Base-by-base conservation (phyloP, 73 alveolate genomes). In the Paramecium caudatum region DNA sequence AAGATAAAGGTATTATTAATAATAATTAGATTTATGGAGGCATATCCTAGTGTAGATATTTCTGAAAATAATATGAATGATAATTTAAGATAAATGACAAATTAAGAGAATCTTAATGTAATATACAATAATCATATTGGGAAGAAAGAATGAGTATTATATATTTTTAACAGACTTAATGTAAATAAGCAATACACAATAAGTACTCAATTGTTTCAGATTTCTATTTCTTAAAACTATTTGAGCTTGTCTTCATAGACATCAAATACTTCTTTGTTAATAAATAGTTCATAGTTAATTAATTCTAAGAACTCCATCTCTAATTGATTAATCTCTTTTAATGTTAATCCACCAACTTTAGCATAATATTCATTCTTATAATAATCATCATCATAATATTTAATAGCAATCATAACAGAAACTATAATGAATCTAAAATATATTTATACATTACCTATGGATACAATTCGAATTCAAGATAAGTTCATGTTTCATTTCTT, bases 321-420 rank as follows among this genome's bases (percentile, higher is more conserved):
- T 27, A 96, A 92, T 49, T 61, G 61, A 70, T 90, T 91, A 17
- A 91, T 55, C 82, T 96, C 99, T 41, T 82, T 47, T 62, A 50
- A 47, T 17, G 94, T 39, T 19, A 96, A 63, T 2, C 99, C 99
- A 45, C 98, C 98, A 17, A 96, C 90, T 74, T 92, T 94, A 7
- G 98, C 97, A 91, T 95, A 96, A 82, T 46, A 96, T 21, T 82
- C 83, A 47, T 94, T 90, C 78, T 92, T 90, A 50, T 78, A 93
- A 82, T 63, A 84, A 39, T 91, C 92, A 70, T 96, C 99, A 43
- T 94, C 97, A 61, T 90, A 45, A 82, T 82, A 94, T 91, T 96
- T 96, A 41, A 94, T 93, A 33, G 98, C 94, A 21, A 90, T 94
- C 61, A 95, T 90, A 39, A 94, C 47, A 30, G 98, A 78, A 25